Percentiles rank a stretch among this genome's conserved stretches.
Conservation (phyloP, 192 early-diverging fungal genomes). For the Lobosporangium transversale region DNA sequence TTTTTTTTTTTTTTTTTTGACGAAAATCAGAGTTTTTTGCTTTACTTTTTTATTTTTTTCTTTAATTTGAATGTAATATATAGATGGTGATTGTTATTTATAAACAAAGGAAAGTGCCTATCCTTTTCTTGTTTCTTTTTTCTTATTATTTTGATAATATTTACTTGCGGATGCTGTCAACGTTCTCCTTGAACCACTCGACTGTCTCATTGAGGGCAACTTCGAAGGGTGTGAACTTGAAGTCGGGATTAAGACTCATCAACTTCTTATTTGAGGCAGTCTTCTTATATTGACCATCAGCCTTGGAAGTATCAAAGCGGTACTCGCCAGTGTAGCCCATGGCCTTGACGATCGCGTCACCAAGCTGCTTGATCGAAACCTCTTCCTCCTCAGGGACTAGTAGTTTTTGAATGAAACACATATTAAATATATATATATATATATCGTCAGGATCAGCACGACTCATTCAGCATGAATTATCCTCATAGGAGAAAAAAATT, state of each 20-base stretch:
- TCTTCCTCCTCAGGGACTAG: slow-evolving; percentile 81
- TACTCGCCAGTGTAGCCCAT: slow-evolving; percentile 74
- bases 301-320: slow-evolving; percentile 74
- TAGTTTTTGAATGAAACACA: neutral
- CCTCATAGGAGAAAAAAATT: too few relatives aligned
- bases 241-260: slow-evolving; percentile 72
- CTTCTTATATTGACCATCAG: slow-evolving; percentile 88
- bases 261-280: slow-evolving; percentile 86
- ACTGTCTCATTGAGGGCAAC: slow-evolving; percentile 74
- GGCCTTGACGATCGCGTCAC: slow-evolving; percentile 76
- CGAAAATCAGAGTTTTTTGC: too few relatives aligned
- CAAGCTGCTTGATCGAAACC: slow-evolving; percentile 80
- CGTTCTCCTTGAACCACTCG: slow-evolving; percentile 79
- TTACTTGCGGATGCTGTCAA: slow-evolving; percentile 71
- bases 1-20: too few relatives aligned
- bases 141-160: too few relatives aligned
- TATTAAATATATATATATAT: too few relatives aligned
- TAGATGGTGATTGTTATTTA: too few relatives aligned
- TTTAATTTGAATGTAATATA: too few relatives aligned
- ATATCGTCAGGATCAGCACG: too few relatives aligned
- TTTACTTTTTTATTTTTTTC: too few relatives aligned
- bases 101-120: too few relatives aligned
- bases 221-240: slow-evolving; percentile 83
- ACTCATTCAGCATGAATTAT: too few relatives aligned
- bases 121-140: too few relatives aligned